Conservation (phyloP, 805 yeast genomes). For the Saccharomycopsis synnaedendra region DNA sequence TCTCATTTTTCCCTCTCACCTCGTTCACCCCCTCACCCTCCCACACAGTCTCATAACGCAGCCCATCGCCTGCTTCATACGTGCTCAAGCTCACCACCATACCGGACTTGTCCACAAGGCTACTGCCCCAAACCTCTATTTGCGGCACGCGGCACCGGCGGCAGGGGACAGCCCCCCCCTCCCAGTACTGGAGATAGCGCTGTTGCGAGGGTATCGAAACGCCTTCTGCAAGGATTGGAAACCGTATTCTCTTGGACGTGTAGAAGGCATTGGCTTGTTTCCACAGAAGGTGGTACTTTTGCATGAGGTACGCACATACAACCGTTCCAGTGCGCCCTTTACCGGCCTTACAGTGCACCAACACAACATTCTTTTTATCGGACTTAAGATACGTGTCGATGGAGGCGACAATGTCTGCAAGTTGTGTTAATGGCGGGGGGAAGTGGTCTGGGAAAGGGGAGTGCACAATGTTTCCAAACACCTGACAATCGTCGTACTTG, state of each 20-base stretch:
- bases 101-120: no score
- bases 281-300: conserved; percentile 26
- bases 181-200: conserved; percentile 51
- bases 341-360: conserved; percentile 83
- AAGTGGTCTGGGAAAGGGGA: conserved; percentile 68
- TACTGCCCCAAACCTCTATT: no score
- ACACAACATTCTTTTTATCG: conserved; percentile 37
- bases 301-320: conserved; percentile 60
- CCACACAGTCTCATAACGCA: no score
- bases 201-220: conserved; percentile 63
- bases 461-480: conserved; percentile 15
- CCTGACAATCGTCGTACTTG: conserved; percentile 25
- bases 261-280: conserved; percentile 41
- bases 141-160: no score
- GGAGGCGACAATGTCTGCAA: conserved; percentile 33
- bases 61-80: no score
- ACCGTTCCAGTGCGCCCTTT: conserved; percentile 85
- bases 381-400: conserved; percentile 32
- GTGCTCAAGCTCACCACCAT: no score
- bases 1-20: not conserved
- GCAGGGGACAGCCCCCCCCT: conserved; percentile 18
- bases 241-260: conserved; percentile 44
- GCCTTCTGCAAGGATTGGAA: conserved; percentile 39
- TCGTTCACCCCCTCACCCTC: not conserved
- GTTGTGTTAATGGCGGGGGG: conserved; percentile 51